Evolutionary conservation across 2,329 filamentous ascomycete genomes (phyloP).

Genomic region (Bipolaris zeicola): DNA sequence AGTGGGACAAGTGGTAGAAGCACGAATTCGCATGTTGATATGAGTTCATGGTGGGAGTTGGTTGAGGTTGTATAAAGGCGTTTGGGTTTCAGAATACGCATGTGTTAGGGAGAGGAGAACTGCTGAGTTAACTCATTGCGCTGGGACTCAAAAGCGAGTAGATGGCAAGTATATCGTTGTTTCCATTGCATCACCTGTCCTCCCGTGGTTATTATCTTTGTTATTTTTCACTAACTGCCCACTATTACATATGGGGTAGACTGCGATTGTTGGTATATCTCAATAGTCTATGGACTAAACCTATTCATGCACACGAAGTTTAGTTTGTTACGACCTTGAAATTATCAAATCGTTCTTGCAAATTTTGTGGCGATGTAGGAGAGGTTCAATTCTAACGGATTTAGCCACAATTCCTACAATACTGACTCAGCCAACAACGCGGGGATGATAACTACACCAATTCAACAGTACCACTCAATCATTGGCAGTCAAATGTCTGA

Average conservation of each 20-base stretch:
- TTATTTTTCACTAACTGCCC: background rate
- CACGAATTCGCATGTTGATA: background rate
- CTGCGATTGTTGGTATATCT: background rate
- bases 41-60: background rate
- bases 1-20: conserved; percentile 61
- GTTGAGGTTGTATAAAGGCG: background rate
- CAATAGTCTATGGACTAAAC: background rate
- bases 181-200: background rate
- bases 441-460: too few relatives aligned
- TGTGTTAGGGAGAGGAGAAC: background rate
- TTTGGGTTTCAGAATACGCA: conserved; percentile 9
- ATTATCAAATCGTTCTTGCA: background rate
- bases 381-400: background rate
- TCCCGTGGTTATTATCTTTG: background rate
- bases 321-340: background rate
- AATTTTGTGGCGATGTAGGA: background rate
- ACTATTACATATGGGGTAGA: too few relatives aligned
- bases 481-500: too few relatives aligned
- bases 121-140: background rate
- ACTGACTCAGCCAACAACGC: too few relatives aligned
- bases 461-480: too few relatives aligned
- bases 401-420: background rate
- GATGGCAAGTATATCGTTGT: background rate
- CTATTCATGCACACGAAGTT: background rate
- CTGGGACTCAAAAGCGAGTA: background rate